Percentiles rank a stretch among this genome's conserved stretches.
Evolutionary conservation across 2,329 filamentous ascomycete genomes (phyloP).

Genomic region (Apiospora saccharicola): DNA sequence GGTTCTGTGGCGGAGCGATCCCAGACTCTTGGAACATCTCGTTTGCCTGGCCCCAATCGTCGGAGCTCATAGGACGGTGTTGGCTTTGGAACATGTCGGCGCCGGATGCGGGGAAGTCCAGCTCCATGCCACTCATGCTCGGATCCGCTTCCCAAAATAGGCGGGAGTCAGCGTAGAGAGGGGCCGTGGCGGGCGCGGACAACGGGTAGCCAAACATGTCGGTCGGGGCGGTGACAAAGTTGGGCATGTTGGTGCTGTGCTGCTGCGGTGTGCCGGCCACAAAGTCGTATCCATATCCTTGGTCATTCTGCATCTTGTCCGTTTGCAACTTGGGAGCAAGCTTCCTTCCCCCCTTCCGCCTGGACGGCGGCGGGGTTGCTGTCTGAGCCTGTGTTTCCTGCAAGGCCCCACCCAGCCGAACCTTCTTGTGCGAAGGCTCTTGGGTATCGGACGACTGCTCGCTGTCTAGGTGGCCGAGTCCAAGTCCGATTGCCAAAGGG

Average conservation of each 20-base stretch:
- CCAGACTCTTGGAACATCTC: slow-evolving; percentile 62
- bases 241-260: slow-evolving; percentile 49
- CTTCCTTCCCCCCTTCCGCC: slow-evolving; percentile 62
- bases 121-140: slow-evolving; percentile 63
- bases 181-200: slow-evolving; percentile 61
- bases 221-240: slow-evolving; percentile 54
- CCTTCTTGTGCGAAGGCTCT: slow-evolving; percentile 53
- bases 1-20: slow-evolving; percentile 44
- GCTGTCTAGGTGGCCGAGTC: slow-evolving; percentile 41
- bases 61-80: slow-evolving; percentile 53
- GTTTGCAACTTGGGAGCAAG: slow-evolving; percentile 57
- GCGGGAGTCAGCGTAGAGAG: slow-evolving; percentile 51
- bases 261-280: slow-evolving; percentile 56
- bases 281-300: slow-evolving; percentile 62
- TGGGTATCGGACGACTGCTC: slow-evolving; percentile 37
- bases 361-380: slow-evolving; percentile 66
- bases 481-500: slow-evolving; percentile 45
- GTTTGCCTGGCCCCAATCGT: slow-evolving; percentile 64
- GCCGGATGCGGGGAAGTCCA: slow-evolving; percentile 61
- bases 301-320: slow-evolving; percentile 64
- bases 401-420: slow-evolving; percentile 50
- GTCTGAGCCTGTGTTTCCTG: slow-evolving; percentile 56
- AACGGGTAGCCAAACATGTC: slow-evolving; percentile 69
- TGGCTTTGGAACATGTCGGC: slow-evolving; percentile 53
- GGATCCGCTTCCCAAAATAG: slow-evolving; percentile 64